A percentile compares a stretch with the other conserved stretches of the same genome.
Conservation (phyloP, 2,329 filamentous ascomycete genomes). For the Fusarium succisae region DNA sequence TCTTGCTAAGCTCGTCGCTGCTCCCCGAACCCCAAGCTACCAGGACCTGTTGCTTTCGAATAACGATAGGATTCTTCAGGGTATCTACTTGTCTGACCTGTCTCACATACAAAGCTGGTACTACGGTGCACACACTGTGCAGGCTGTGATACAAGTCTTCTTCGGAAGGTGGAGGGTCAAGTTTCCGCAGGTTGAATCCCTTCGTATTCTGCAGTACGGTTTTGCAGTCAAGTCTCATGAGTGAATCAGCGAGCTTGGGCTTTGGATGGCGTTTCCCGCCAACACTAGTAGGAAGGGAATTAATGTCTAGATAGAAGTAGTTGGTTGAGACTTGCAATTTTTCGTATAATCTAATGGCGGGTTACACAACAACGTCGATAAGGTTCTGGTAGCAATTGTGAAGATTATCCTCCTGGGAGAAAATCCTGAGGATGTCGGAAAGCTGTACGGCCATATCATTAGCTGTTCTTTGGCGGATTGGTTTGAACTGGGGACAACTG, state of each 20-base stretch:
- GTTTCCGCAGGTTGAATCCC: conserved; percentile 45
- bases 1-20: conserved; percentile 43
- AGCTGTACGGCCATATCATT: conserved; percentile 45
- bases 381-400: conserved; percentile 37
- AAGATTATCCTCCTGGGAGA: conserved; percentile 39
- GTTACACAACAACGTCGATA: conserved; percentile 45
- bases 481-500: conserved; percentile 43
- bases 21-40: conserved; percentile 51
- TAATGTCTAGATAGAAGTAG: conserved; percentile 50
- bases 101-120: conserved; percentile 50
- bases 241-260: conserved; percentile 45
- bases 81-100: conserved; percentile 48
- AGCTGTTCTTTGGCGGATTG: conserved; percentile 35
- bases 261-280: conserved; percentile 38
- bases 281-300: conserved; percentile 44
- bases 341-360: conserved; percentile 51
- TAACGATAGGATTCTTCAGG: conserved; percentile 46
- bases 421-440: conserved; percentile 41
- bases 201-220: conserved; percentile 52
- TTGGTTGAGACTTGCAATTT: conserved; percentile 50
- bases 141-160: conserved; percentile 47
- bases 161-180: conserved; percentile 44
- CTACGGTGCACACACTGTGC: conserved; percentile 47
- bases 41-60: conserved; percentile 52
- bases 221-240: conserved; percentile 47